These are phyloP conservation scores for Paracamarosporium sp. DNA, from an alignment of 2,329 filamentous ascomycete species.

Conservation along the genomic window DNA sequence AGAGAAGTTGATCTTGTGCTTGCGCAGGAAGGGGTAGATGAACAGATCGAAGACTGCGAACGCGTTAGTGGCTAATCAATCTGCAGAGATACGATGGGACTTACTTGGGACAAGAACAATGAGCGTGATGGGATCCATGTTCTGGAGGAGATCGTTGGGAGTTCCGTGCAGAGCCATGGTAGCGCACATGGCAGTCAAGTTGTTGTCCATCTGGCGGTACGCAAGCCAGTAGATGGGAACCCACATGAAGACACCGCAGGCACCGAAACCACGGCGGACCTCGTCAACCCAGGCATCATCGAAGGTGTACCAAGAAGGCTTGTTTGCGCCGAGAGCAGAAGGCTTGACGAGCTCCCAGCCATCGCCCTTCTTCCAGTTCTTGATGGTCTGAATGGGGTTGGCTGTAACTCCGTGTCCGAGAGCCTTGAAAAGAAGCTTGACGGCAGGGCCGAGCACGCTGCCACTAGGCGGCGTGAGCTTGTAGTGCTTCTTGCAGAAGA, in stretches of 20 bases:
- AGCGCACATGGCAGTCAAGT: conserved; percentile 57
- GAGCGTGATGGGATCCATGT: conserved; percentile 54
- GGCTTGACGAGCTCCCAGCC: conserved; percentile 69
- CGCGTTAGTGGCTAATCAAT: conserved; percentile 1
- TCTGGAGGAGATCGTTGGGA: conserved; percentile 58
- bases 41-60: conserved; percentile 57
- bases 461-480: conserved; percentile 65
- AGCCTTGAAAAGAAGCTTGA: conserved; percentile 63
- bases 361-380: background rate
- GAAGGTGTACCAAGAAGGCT: conserved; percentile 76
- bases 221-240: conserved; percentile 32
- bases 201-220: conserved; percentile 56
- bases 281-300: conserved; percentile 77
- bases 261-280: conserved; percentile 19
- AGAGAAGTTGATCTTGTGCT: conserved; percentile 66
- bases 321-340: conserved; percentile 57
- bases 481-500: conserved; percentile 31
- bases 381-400: background rate
- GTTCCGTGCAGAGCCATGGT: conserved; percentile 55
- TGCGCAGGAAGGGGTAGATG: conserved; percentile 71
- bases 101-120: conserved; percentile 53
- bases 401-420: background rate
- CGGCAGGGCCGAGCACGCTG: conserved; percentile 70
- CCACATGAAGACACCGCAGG: conserved; percentile 56
- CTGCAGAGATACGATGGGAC: conserved; percentile 51